Evolutionary conservation across 1,139 yeast species (phyloP).

Genomic region (Suhomyces chickasaworum): DNA sequence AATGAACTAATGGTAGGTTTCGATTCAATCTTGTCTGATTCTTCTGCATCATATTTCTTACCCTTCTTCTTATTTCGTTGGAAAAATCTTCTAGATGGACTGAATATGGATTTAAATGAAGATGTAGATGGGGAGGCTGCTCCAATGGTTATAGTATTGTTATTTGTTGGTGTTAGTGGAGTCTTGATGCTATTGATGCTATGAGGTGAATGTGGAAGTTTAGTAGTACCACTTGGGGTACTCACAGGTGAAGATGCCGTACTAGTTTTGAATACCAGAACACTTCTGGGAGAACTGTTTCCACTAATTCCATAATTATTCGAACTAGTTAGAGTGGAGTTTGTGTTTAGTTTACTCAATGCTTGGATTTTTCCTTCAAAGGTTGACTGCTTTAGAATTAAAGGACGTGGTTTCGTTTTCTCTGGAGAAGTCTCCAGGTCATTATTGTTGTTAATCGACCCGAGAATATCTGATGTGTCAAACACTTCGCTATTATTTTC

Average conservation of each 20-base stretch:
- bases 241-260: conserved; percentile 7
- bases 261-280: not conserved
- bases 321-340: not conserved
- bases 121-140: conserved; percentile 38
- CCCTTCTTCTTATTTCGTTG: conserved; percentile 20
- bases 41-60: conserved; percentile 7
- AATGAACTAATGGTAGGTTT: conserved; percentile 41
- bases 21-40: conserved; percentile 8
- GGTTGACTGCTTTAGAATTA: conserved; percentile 8
- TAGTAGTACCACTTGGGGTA: not conserved
- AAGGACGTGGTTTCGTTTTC: conserved; percentile 10
- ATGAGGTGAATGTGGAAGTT: conserved; percentile 11
- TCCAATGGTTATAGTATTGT: conserved; percentile 33
- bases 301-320: conserved; percentile 1
- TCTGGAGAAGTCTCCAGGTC: not conserved
- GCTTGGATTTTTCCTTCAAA: conserved; percentile 5
- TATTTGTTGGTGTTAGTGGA: conserved; percentile 27
- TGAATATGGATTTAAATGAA: conserved; percentile 31
- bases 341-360: conserved; percentile 3
- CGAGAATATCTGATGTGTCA: conserved; percentile 13
- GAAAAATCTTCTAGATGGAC: conserved; percentile 38
- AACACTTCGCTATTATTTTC: conserved; percentile 10
- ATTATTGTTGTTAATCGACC: conserved; percentile 1
- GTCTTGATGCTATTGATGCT: conserved; percentile 14
- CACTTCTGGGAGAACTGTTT: conserved; percentile 1